A percentile compares a stretch with the other conserved stretches of the same genome.
These are phyloP conservation scores for Huntiella decipiens DNA, from an alignment of 2,329 filamentous ascomycete genomes.

Conservation along the genomic window DNA sequence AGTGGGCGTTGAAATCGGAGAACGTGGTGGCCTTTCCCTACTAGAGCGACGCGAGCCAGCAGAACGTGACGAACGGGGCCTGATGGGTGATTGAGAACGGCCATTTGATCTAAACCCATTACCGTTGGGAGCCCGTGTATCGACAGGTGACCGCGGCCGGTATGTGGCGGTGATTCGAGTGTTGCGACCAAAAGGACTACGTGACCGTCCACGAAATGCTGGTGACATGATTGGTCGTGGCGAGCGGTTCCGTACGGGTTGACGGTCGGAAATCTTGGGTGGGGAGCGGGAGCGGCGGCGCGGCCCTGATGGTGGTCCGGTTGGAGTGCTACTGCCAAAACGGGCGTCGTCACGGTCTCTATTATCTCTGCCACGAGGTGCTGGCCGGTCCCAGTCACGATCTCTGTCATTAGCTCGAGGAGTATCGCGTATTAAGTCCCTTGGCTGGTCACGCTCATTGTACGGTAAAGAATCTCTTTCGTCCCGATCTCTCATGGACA, in stretches of 20 bases:
- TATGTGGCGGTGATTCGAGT: constrained; percentile 8
- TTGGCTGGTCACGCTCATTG: constrained; percentile 15
- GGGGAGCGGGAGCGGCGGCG: constrained; percentile 35
- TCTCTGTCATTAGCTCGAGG: constrained; percentile 9
- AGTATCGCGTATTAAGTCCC: constrained; percentile 17
- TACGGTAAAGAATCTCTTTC: not conserved
- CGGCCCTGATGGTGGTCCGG: not conserved
- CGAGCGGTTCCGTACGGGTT: constrained; percentile 5
- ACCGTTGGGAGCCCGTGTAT: not conserved
- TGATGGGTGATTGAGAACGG: constrained; percentile 14
- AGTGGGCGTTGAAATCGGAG: not conserved
- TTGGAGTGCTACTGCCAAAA: constrained; percentile 7
- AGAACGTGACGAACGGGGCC: constrained; percentile 27
- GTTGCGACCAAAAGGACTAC: constrained; percentile 7
- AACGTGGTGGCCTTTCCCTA: constrained; percentile 24
- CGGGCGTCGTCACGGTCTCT: constrained; percentile 17
- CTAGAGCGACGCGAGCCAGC: constrained; percentile 31
- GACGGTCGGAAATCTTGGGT: constrained; percentile 16
- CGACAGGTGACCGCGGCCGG: constrained; percentile 6
- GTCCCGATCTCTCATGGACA: constrained; percentile 12
- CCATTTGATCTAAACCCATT: constrained; percentile 2
- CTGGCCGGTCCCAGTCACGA: constrained; percentile 18
- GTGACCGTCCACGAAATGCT: constrained; percentile 4
- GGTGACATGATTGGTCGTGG: constrained; percentile 2
- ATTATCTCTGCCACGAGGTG: constrained; percentile 17